Conservation (phyloP, 2,329 filamentous ascomycete species). For the Diaporthe sp. region DNA sequence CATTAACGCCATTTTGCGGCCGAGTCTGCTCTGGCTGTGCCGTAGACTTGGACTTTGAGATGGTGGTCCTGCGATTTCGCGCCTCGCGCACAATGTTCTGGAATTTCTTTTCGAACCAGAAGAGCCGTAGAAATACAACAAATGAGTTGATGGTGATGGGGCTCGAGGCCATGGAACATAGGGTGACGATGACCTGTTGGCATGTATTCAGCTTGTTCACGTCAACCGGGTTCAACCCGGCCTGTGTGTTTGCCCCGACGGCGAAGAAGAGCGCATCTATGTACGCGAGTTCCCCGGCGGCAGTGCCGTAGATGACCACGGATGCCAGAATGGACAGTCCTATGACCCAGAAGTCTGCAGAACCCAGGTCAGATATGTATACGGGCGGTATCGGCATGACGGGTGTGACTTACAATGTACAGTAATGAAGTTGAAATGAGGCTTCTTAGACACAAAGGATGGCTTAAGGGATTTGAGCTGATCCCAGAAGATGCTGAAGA, state of each 20-base stretch:
- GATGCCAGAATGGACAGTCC: slow-evolving; percentile 78
- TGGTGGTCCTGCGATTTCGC: slow-evolving; percentile 70
- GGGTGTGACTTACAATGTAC: slow-evolving; percentile 72
- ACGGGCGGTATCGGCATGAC: background rate
- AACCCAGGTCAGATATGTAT: background rate
- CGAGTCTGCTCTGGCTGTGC: slow-evolving; percentile 55
- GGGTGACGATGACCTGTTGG: slow-evolving; percentile 78
- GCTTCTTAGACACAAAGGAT: slow-evolving; percentile 68
- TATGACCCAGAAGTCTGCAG: slow-evolving; percentile 82
- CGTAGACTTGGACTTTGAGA: slow-evolving; percentile 70
- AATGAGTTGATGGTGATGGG: slow-evolving; percentile 86
- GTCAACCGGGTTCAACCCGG: slow-evolving; percentile 86
- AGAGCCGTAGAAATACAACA: slow-evolving; percentile 91
- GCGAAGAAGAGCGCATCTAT: slow-evolving; percentile 91
- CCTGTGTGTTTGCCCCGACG: slow-evolving; percentile 89
- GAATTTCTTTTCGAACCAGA: slow-evolving; percentile 98
- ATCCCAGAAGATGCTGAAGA: slow-evolving; percentile 45
- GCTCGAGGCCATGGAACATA: slow-evolving; percentile 79
- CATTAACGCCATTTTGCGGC: slow-evolving; percentile 73
- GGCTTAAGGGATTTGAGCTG: slow-evolving; percentile 63
- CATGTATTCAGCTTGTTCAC: slow-evolving; percentile 75
- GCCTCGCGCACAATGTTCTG: slow-evolving; percentile 84
- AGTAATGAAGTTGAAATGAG: slow-evolving; percentile 84
- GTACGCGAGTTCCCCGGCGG: slow-evolving; percentile 72
- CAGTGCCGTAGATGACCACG: slow-evolving; percentile 75